Conservation (phyloP, 2,329 filamentous ascomycete species). For the Ceratocystis smalleyi region DNA sequence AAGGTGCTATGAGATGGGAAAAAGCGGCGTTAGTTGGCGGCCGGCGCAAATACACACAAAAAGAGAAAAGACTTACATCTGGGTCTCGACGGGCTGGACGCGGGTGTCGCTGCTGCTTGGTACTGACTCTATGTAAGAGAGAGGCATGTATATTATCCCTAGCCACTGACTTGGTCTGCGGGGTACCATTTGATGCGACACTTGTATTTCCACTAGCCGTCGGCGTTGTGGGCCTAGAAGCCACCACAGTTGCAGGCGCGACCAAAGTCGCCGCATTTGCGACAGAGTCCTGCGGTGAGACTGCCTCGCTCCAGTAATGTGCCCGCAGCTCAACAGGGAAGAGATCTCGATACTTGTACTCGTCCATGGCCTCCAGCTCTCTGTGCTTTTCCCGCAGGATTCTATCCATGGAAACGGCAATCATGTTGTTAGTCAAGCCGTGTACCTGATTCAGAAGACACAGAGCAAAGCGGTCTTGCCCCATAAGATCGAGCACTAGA, state of each 20-base stretch:
- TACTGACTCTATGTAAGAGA: background rate
- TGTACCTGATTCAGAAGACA: constrained; percentile 1
- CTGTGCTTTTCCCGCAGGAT: background rate
- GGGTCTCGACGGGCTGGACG: background rate
- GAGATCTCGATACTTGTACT: background rate
- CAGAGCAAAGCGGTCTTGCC: constrained; percentile 1
- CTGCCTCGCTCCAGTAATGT: background rate
- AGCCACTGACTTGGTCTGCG: background rate
- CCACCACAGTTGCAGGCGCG: background rate
- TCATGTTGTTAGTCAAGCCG: constrained; percentile 5
- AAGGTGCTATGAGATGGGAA: background rate
- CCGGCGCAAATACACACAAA: too few species aligned
- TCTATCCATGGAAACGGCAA: constrained; percentile 2
- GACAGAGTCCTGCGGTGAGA: background rate
- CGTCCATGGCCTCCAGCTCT: background rate
- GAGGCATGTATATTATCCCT: background rate
- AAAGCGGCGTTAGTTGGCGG: background rate
- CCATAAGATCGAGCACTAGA: constrained; percentile 7
- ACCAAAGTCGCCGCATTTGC: background rate
- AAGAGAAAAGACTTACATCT: background rate
- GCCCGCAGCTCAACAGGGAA: background rate
- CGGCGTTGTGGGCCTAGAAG: background rate
- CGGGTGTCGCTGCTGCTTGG: background rate
- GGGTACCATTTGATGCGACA: background rate
- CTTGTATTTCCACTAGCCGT: background rate